Evolutionary conservation across 2,329 filamentous ascomycete genomes (phyloP), one percentile per base, ranked within the genome.

Genomic region (Clonostachys solani): DNA sequence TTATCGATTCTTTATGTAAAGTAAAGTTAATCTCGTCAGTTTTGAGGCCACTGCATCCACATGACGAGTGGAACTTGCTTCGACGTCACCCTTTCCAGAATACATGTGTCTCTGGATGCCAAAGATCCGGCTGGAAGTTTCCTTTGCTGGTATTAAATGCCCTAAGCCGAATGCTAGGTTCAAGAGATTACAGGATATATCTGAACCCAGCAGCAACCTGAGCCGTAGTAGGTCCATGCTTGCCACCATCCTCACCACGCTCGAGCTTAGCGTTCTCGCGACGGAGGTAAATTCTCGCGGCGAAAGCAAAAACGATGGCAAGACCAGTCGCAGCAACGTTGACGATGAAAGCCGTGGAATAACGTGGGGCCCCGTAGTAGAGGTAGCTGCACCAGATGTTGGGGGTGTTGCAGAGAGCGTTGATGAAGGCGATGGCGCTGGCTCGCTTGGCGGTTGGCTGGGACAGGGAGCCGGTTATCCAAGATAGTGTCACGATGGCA

Each of bases 401-500:
- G 15, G 47, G 42, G 17, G 45, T 49, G 36, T 48, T 42, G 9
- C 40, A 45, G 12, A 48, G 42, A n/a, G 45, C 35, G 47, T 48
- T 48, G 43, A 40, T 41, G 29, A 48, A 18, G 44, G 53, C 53
- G 12, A 54, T 49, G 5, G 53, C 53, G 35, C 52, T 48, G 15
- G 53, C 53, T 9, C 53, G 51, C 45, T 54, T 54, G 35, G 52
- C 53, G 3, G 53, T 84, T 5, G 87, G 87, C 7, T 86, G 78
- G 1, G 87, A 86, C 46, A 92, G 74, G 1, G 83, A 84, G 60
- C 86, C 88, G 40, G 77, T 81, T 52, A 91, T 89, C 87, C 87
- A 92, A 5, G 83, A 77, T 5, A 88, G 69, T 58, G 62, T 10
- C 9, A 29, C 23, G 23, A 29, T 29, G 9, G 23, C 47, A 12